phyloP scores from a whole-genome alignment of 305 asterid genomes.

The Fraxinus ornus region DNA sequence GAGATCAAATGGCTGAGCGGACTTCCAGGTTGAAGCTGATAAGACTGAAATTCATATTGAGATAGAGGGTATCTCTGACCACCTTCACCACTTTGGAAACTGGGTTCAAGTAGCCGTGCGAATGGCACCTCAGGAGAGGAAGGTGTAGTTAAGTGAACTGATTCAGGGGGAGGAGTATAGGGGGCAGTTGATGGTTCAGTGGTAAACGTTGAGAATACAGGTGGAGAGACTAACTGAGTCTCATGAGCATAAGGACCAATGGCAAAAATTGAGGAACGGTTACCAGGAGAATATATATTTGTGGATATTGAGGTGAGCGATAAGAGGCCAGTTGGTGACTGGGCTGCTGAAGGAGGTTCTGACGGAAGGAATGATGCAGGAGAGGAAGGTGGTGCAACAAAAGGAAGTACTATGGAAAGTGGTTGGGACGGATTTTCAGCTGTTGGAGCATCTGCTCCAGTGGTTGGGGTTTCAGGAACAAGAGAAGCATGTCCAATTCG shows the following conservation, averaged over 20 bases:
- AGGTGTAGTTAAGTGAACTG: conserved; percentile 79
- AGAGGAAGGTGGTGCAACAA: conserved; percentile 91
- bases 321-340: conserved; percentile 66
- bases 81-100: conserved; percentile 47
- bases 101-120: conserved; percentile 80
- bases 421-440: conserved; percentile 47
- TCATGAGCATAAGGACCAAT: conserved; percentile 93
- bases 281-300: conserved; percentile 76
- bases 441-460: conserved; percentile 40
- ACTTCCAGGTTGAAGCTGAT: conserved; percentile 94
- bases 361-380: conserved; percentile 88
- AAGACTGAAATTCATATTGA: conserved; percentile 73
- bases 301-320: conserved; percentile 59
- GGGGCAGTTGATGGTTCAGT: conserved; percentile 99
- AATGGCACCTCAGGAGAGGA: conserved; percentile 99
- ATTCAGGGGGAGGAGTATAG: conserved; percentile 93
- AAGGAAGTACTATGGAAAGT: conserved; percentile 61
- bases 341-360: conserved; percentile 76
- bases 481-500: conserved; percentile 76
- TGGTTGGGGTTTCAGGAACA: conserved; percentile 54
- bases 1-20: conserved; percentile 91
- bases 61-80: conserved; percentile 58
- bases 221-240: conserved; percentile 92
- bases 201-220: conserved; percentile 79
- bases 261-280: conserved; percentile 75